A percentile compares a stretch with the other conserved stretches of the same genome.
These are phyloP conservation scores for Podosphaera fusca DNA, from an alignment of 2,329 filamentous ascomycete species.

Conservation along the genomic window DNA sequence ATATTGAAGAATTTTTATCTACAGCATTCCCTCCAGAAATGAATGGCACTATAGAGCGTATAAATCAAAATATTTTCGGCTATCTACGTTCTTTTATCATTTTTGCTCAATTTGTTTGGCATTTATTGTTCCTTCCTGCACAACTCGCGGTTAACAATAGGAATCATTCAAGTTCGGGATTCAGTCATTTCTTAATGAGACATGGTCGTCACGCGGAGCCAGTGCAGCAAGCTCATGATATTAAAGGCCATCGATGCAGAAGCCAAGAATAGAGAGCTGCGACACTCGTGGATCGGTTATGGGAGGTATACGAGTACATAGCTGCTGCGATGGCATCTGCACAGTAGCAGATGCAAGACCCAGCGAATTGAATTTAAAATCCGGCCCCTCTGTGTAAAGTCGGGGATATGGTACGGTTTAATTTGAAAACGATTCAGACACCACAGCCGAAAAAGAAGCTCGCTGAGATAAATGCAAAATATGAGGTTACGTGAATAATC, in stretches of 20 bases:
- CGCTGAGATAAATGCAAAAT: background rate
- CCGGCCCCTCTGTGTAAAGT: background rate
- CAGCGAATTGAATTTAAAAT: background rate
- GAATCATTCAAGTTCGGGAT: background rate
- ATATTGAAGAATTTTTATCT: too few species aligned
- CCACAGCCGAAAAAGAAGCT: background rate
- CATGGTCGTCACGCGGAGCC: background rate
- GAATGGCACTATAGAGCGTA: too few species aligned
- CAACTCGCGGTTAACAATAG: background rate
- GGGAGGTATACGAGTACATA: background rate
- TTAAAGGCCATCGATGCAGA: background rate
- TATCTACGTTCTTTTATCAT: background rate
- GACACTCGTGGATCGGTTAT: background rate
- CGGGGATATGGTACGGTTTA: background rate
- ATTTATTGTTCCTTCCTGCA: background rate
- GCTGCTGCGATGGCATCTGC: background rate
- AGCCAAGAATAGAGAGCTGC: background rate
- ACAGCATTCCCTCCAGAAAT: too few species aligned
- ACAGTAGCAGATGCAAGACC: background rate
- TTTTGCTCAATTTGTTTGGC: background rate
- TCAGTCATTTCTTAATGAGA: background rate
- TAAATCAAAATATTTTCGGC: too few species aligned
- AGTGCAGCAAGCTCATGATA: background rate
- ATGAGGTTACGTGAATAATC: background rate
- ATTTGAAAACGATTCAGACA: background rate